Conservation (phyloP, 345 rosid species). For the sweet orange (Citrus sinensis) region DNA sequence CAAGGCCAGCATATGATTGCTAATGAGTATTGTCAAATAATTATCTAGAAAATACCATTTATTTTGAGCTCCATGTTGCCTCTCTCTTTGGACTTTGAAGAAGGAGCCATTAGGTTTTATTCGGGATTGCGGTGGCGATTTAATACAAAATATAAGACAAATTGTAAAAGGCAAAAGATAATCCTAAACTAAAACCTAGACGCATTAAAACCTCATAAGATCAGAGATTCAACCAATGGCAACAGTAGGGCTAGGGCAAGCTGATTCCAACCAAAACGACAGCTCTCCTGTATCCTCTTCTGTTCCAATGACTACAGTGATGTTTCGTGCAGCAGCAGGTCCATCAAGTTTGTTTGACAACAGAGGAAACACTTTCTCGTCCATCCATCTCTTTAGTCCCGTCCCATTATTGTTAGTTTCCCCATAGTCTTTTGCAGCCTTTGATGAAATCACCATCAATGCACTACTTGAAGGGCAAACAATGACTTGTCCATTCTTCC, state of each 20-base stretch:
- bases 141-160: too few species aligned
- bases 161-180: too few species aligned
- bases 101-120: too few species aligned
- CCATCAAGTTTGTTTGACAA: neutral
- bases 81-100: too few species aligned
- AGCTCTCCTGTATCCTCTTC: neutral
- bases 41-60: too few species aligned
- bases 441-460: neutral
- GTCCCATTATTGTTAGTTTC: neutral
- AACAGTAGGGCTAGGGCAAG: neutral
- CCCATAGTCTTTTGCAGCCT: neutral
- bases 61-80: too few species aligned
- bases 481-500: neutral
- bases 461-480: constrained; percentile 1
- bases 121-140: too few species aligned
- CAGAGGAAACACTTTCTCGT: neutral
- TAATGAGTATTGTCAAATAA: too few species aligned
- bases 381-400: neutral
- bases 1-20: too few species aligned
- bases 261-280: neutral
- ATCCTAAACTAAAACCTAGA: too few species aligned
- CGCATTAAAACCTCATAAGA: neutral
- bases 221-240: neutral
- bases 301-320: neutral
- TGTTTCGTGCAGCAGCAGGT: neutral